These are phyloP conservation scores for Hirschioporus abietinus DNA, from an alignment of 768 basidiomycete species.

Conservation along the genomic window DNA sequence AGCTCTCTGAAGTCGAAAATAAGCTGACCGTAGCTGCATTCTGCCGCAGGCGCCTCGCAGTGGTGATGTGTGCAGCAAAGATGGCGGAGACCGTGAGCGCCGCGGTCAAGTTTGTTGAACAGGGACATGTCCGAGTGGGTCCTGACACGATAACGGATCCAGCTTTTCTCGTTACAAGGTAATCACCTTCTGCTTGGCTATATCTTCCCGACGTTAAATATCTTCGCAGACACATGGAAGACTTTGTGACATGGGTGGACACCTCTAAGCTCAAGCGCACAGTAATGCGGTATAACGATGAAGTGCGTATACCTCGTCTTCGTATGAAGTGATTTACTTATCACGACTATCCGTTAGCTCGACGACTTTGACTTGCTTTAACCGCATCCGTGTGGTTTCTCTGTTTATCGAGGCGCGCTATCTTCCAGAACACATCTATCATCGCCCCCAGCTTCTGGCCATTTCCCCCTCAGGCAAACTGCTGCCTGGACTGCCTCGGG, in stretches of 20 bases:
- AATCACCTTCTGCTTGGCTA: constrained; percentile 17
- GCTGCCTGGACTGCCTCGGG: background rate
- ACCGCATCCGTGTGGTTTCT: constrained; percentile 9
- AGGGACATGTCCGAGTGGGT: constrained; percentile 96
- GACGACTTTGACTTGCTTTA: constrained; percentile 91
- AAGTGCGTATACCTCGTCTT: constrained; percentile 45
- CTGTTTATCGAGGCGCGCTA: too few species aligned
- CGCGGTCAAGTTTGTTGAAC: constrained; percentile 95
- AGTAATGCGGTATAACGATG: constrained; percentile 94
- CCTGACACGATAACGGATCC: constrained; percentile 96
- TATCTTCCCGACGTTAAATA: constrained; percentile 8
- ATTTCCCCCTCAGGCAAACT: background rate
- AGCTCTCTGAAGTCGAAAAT: constrained; percentile 89
- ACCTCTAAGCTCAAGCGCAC: constrained; percentile 95
- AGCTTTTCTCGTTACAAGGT: constrained; percentile 91
- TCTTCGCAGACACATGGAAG: constrained; percentile 81
- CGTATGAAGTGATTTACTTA: constrained; percentile 14
- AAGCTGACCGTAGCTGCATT: constrained; percentile 95
- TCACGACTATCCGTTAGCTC: constrained; percentile 43
- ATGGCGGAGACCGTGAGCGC: constrained; percentile 96
- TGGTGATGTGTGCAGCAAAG: constrained; percentile 86
- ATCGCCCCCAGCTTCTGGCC: background rate
- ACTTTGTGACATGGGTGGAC: constrained; percentile 99
- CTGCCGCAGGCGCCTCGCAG: constrained; percentile 86
- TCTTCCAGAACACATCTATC: too few species aligned